A percentile compares a stretch with the other conserved stretches of the same genome.
phyloP scores from a whole-genome alignment of 306 rosid genomes.

The Quercus bicolor region DNA sequence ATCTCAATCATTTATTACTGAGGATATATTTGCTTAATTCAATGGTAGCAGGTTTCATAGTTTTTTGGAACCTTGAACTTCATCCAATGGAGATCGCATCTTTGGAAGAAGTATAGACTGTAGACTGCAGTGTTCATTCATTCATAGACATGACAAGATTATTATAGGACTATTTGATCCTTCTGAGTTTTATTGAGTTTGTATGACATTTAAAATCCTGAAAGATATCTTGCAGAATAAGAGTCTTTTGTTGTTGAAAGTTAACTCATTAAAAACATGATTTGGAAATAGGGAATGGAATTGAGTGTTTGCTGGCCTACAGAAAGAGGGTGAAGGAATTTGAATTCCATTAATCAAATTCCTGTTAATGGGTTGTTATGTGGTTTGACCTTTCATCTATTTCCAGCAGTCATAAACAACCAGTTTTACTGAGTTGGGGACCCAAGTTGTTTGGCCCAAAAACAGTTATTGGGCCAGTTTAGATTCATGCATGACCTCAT shows the following conservation, averaged over 20 bases:
- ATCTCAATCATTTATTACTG: slow-evolving; percentile 53
- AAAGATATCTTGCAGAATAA: background rate
- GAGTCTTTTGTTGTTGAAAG: background rate
- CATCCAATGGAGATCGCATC: background rate
- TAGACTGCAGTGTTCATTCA: background rate
- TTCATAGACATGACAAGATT: background rate
- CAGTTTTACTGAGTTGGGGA: background rate
- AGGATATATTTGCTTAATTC: slow-evolving; percentile 70
- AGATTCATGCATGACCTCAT: background rate
- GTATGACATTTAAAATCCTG: background rate
- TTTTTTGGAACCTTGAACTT: background rate
- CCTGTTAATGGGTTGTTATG: background rate
- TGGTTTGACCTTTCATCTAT: background rate
- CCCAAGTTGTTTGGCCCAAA: background rate
- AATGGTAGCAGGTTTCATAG: background rate
- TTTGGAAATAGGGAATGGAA: background rate
- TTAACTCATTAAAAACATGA: background rate
- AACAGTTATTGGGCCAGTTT: background rate
- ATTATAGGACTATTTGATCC: background rate
- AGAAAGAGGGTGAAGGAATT: too few relatives aligned
- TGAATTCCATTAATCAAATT: background rate
- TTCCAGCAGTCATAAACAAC: background rate
- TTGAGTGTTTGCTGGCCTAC: background rate
- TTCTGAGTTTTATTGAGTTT: background rate
- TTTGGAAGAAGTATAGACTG: background rate